Evolutionary conservation across 371 early-diverging fungal species (phyloP), one percentile per base, ranked within the genome.

Genomic region (Funneliformis caledonium): DNA sequence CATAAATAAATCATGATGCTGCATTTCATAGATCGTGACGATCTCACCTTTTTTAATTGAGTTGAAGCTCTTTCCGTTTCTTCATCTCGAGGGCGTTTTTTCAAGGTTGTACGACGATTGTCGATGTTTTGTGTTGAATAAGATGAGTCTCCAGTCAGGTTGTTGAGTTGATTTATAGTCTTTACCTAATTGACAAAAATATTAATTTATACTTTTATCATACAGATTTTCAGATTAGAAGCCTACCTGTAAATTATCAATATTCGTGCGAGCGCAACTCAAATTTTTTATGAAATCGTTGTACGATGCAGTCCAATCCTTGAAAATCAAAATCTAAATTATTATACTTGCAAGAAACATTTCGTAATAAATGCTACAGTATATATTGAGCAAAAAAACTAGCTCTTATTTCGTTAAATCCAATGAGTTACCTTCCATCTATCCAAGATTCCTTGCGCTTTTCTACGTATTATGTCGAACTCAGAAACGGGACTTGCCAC

Each of bases 341-440:
- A 64, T 64, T 64, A 64, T 64, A 64, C 64, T 64, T 64, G 64
- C 64, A 9, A 64, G 72, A 70, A 70, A 43, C 72, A 70, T 70
- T 70, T 47, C 72, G 72, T 70, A 70, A 70, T 70, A 43, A 70
- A 69, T 70, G 72, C 16, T 37, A 37, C 37, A 37, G 37, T 43
- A 42, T 70, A 43, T 70, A 70, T 42, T 42, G 72, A 70, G 72
- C 37, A 70, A 70, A 70, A 70, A 42, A 70, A 37, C 47, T 70
- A 70, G 72, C 43, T 43, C n/a, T 43, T 42, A 70, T 37, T 70
- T 70, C 5, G 72, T 70, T n/a, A 70, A 70, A 70, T 70, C 72
- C 43, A 70, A 70, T 70, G 42, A 70, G 45, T 70, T 73, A 73
- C 74, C 74, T 73, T 73, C 59, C 56, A 73, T 12, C 52, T 50